phyloP scores from a whole-genome alignment of 2,329 filamentous ascomycete genomes.

The Rosellinia necatrix region DNA sequence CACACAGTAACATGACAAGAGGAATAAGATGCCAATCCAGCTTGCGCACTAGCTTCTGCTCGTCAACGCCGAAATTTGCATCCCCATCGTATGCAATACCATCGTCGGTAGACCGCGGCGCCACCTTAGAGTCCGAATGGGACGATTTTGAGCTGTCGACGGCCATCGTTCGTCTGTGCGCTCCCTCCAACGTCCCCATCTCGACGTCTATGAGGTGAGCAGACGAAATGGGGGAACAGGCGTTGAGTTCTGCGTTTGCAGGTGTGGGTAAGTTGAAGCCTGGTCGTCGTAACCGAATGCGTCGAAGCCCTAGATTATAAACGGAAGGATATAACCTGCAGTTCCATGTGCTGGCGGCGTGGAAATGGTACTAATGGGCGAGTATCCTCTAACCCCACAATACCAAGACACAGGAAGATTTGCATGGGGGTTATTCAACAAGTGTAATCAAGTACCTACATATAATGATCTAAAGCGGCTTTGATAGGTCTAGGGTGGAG shows the following conservation, averaged over 20 bases:
- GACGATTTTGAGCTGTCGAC: slow-evolving; percentile 25
- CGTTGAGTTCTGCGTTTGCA: too few species aligned
- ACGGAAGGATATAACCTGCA: not conserved
- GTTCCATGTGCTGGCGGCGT: not conserved
- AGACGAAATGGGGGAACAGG: too few species aligned
- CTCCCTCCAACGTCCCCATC: not conserved
- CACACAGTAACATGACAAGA: slow-evolving; percentile 66
- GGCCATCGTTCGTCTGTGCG: slow-evolving; percentile 1
- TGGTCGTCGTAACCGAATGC: not conserved
- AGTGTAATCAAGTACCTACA: too few species aligned
- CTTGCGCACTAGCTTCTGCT: slow-evolving; percentile 66
- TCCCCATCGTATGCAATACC: slow-evolving; percentile 19
- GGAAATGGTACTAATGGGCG: not conserved
- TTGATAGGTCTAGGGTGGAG: too few species aligned
- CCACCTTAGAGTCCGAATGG: slow-evolving; percentile 25
- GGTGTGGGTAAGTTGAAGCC: too few species aligned
- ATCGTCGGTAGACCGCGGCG: slow-evolving; percentile 12
- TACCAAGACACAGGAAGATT: too few species aligned
- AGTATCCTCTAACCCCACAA: too few species aligned
- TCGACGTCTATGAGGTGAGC: too few species aligned
- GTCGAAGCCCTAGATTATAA: not conserved
- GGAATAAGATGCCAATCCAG: slow-evolving; percentile 68
- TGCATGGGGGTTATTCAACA: too few species aligned
- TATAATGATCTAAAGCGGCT: too few species aligned
- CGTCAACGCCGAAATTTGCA: slow-evolving; percentile 38